Percentiles rank a stretch among this genome's conserved stretches.
Conservation (phyloP, 1,284 basidiomycete genomes). For the Trichosporon coremiiforme region DNA sequence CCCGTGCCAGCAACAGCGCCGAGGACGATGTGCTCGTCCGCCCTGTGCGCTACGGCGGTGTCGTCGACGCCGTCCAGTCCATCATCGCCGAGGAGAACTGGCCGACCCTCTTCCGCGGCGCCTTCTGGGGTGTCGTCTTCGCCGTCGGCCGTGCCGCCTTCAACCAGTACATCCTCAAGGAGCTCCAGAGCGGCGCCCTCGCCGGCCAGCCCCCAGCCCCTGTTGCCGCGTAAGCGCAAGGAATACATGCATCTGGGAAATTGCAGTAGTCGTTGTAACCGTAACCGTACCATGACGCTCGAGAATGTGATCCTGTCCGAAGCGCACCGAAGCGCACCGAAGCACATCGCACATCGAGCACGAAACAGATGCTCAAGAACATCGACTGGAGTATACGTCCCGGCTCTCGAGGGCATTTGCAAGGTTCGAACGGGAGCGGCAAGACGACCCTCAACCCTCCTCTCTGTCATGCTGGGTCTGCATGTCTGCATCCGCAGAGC, state of each 20-base stretch:
- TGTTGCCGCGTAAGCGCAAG: not conserved
- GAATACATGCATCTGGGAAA: not conserved
- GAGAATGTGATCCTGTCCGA: constrained; percentile 13
- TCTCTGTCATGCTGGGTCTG: constrained; percentile 89
- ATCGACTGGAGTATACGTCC: constrained; percentile 77
- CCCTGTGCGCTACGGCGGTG: constrained; percentile 12
- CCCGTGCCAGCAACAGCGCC: not conserved
- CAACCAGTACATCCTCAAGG: constrained; percentile 15
- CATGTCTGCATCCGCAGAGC: constrained; percentile 93
- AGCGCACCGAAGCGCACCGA: too few relatives aligned
- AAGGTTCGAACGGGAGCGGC: constrained; percentile 80
- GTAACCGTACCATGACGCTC: constrained; percentile 9
- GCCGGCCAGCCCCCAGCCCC: not conserved
- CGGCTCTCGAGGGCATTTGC: constrained; percentile 83
- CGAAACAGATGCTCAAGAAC: constrained; percentile 64
- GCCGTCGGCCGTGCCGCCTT: constrained; percentile 12
- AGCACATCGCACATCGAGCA: too few relatives aligned
- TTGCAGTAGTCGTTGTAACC: constrained; percentile 11
- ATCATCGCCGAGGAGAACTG: constrained; percentile 19
- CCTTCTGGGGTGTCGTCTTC: constrained; percentile 17
- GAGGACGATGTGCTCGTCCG: constrained; percentile 13
- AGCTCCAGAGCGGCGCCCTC: constrained; percentile 6
- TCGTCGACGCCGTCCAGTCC: constrained; percentile 11
- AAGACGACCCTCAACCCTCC: constrained; percentile 94
- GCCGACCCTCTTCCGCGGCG: constrained; percentile 13